These are phyloP conservation scores for Anastatica hierochuntica DNA, from an alignment of 345 rosid species.

Conservation along the genomic window DNA sequence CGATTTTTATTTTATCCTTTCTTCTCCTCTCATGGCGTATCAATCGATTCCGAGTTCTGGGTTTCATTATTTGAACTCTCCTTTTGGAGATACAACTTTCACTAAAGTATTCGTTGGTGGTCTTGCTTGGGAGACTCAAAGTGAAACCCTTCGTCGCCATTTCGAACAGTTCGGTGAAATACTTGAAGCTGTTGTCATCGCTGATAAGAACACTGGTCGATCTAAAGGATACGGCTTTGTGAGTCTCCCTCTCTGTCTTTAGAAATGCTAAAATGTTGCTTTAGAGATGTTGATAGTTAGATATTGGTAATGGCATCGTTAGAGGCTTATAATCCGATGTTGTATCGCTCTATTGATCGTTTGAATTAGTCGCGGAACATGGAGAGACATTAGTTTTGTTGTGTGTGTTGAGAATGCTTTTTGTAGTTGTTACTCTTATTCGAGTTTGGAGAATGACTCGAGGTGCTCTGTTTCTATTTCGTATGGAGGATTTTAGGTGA, in stretches of 20 bases:
- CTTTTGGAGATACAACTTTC: slow-evolving; percentile 81
- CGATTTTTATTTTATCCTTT: background rate
- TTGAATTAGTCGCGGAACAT: too few species aligned
- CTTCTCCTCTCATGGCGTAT: slow-evolving; percentile 41
- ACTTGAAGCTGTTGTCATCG: slow-evolving; percentile 86
- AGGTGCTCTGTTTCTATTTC: slow-evolving; percentile 35
- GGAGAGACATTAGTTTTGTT: too few species aligned
- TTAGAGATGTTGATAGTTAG: background rate
- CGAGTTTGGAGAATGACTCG: too few species aligned
- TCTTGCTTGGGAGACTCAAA: slow-evolving; percentile 90
- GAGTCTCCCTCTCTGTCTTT: slow-evolving; percentile 34
- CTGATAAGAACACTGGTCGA: slow-evolving; percentile 89
- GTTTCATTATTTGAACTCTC: slow-evolving; percentile 65
- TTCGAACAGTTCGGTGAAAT: slow-evolving; percentile 86
- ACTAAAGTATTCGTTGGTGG: slow-evolving; percentile 89
- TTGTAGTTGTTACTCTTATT: too few species aligned
- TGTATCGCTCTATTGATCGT: too few species aligned
- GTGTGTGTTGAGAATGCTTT: too few species aligned
- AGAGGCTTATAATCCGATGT: too few species aligned
- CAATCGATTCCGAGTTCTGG: slow-evolving; percentile 50
- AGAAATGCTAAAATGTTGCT: slow-evolving; percentile 6
- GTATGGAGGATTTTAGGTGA: slow-evolving; percentile 86
- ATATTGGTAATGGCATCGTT: too few species aligned
- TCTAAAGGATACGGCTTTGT: slow-evolving; percentile 99
- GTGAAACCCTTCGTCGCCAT: slow-evolving; percentile 68